Conservation (phyloP, 2,329 filamentous ascomycete species). For the Diaporthe helianthi region DNA sequence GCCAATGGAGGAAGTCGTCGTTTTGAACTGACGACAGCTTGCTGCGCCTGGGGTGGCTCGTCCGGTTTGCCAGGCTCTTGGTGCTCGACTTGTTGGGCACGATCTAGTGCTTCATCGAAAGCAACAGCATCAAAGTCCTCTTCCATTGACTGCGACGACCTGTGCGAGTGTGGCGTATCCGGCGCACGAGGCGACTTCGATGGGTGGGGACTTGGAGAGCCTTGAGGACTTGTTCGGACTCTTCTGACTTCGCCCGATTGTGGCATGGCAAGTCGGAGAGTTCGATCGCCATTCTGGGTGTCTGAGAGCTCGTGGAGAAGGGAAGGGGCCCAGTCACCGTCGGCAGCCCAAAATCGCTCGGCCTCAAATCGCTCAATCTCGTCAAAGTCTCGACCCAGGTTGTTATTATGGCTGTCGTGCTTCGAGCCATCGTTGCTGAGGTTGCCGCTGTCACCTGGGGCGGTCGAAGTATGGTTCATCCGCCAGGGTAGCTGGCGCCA, state of each 20-base stretch:
- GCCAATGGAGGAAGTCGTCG: background rate
- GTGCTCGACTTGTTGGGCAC: background rate
- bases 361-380: no score
- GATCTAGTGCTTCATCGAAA: conserved; percentile 14
- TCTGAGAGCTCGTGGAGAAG: background rate
- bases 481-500: background rate
- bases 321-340: background rate
- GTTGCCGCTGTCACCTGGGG: background rate
- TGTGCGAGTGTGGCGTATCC: no score
- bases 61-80: background rate
- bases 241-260: background rate
- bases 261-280: background rate
- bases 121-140: background rate
- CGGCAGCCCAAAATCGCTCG: conserved; percentile 1
- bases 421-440: background rate
- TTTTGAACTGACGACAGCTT: background rate
- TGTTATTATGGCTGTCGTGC: background rate
- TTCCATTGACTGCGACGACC: background rate
- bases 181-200: background rate
- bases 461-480: conserved; percentile 7
- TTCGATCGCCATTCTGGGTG: background rate
- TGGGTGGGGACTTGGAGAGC: background rate
- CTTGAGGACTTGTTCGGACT: background rate
- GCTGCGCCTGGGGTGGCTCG: background rate
- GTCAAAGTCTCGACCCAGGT: background rate